Percentiles rank a stretch among this genome's conserved stretches.
phyloP scores from a whole-genome alignment of 805 yeast genomes.

The Suhomyces vadensis region DNA sequence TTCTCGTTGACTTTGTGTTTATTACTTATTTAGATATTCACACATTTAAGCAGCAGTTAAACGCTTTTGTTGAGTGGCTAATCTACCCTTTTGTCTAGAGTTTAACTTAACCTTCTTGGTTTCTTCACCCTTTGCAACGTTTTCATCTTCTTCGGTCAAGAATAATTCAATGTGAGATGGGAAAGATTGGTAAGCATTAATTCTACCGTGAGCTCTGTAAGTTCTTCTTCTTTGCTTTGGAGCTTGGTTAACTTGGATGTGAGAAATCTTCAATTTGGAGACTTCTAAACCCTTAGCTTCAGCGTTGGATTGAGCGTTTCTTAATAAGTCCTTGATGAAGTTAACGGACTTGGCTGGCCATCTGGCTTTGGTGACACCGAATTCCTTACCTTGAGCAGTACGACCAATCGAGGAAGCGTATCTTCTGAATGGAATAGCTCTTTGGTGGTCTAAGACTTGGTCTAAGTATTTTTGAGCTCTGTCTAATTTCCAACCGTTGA shows the following conservation, averaged over 20 bases:
- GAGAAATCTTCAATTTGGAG: slow-evolving; percentile 89
- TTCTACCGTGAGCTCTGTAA: slow-evolving; percentile 99
- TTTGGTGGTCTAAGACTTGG: slow-evolving; percentile 95
- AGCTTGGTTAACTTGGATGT: slow-evolving; percentile 99
- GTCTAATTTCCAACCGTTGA: slow-evolving; percentile 96
- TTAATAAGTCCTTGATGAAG: slow-evolving; percentile 89
- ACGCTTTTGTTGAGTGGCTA: slow-evolving; percentile 87
- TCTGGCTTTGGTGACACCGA: slow-evolving; percentile 99
- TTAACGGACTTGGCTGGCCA: slow-evolving; percentile 99
- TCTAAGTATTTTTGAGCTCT: slow-evolving; percentile 94
- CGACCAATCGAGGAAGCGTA: slow-evolving; percentile 96
- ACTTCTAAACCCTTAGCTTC: slow-evolving; percentile 97
- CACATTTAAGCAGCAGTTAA: slow-evolving; percentile 54
- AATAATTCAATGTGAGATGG: slow-evolving; percentile 99
- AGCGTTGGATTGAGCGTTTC: slow-evolving; percentile 98
- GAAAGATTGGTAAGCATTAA: slow-evolving; percentile 97
- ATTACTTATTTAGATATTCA: slow-evolving; percentile 9
- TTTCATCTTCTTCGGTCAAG: slow-evolving; percentile 93
- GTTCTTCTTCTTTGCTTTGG: slow-evolving; percentile 99
- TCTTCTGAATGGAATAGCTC: slow-evolving; percentile 99
- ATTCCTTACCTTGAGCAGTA: slow-evolving; percentile 99
- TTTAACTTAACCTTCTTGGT: slow-evolving; percentile 66
- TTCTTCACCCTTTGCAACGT: slow-evolving; percentile 88
- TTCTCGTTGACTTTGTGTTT: slow-evolving; percentile 9
- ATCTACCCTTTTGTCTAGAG: slow-evolving; percentile 91